phyloP scores from a whole-genome alignment of 768 basidiomycete genomes.

The Agaricus bisporus region DNA sequence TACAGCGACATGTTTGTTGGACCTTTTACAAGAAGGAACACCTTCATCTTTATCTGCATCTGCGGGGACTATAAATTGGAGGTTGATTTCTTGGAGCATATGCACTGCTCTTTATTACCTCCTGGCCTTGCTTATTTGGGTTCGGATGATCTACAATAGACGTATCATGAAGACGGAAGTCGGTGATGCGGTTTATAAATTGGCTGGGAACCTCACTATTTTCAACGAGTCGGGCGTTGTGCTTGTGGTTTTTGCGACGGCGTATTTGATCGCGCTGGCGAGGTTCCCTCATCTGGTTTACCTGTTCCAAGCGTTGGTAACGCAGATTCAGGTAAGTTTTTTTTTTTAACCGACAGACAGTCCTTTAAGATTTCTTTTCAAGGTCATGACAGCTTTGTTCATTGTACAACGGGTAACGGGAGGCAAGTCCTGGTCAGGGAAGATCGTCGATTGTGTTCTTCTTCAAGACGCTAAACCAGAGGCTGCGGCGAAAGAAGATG shows the following conservation, averaged over 20 bases:
- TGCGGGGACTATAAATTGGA: neutral
- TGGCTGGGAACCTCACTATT: conserved; percentile 3
- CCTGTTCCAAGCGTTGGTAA: neutral
- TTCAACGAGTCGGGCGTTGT: conserved; percentile 1
- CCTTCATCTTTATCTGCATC: neutral
- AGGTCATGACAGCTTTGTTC: conserved; percentile 1
- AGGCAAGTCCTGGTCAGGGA: conserved; percentile 7
- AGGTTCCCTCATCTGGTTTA: neutral
- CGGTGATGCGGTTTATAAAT: neutral
- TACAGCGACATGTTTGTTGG: neutral
- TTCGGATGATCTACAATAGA: neutral
- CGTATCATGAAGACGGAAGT: neutral
- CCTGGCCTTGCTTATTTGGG: neutral
- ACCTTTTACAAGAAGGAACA: neutral
- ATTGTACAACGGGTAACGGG: conserved; percentile 5
- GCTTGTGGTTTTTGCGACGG: neutral
- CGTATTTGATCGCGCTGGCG: neutral
- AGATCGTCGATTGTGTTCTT: conserved; percentile 6
- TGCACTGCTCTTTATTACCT: conserved; percentile 4
- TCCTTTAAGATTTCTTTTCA: too few relatives aligned
- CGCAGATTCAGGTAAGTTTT: neutral
- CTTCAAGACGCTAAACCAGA: neutral
- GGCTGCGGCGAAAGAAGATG: neutral
- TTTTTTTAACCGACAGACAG: neutral
- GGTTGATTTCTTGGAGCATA: conserved; percentile 6